Conservation (phyloP, 2,329 filamentous ascomycete genomes). For the Microdochium paspali region DNA sequence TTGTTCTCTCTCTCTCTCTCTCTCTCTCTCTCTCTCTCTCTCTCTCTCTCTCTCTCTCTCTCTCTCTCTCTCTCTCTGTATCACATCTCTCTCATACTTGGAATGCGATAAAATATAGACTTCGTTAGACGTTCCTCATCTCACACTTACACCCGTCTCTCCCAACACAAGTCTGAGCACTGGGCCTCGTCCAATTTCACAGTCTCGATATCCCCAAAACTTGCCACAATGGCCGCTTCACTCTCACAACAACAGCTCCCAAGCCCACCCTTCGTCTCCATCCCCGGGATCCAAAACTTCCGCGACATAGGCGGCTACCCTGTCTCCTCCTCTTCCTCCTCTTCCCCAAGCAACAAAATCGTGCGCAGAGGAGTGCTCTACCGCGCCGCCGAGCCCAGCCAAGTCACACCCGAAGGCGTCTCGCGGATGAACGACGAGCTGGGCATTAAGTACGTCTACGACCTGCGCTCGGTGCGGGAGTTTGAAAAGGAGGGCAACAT, state of each 20-base stretch:
- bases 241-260: constrained; percentile 9
- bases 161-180: no score
- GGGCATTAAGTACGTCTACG: constrained; percentile 50
- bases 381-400: constrained; percentile 59
- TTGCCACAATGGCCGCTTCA: neutral
- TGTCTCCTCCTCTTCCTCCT: constrained; percentile 21
- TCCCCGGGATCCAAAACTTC: constrained; percentile 57
- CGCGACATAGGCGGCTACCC: constrained; percentile 56
- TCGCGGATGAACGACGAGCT: constrained; percentile 36
- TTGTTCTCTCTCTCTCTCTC: no score
- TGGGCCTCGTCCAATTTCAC: neutral
- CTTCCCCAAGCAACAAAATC: constrained; percentile 22
- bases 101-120: no score
- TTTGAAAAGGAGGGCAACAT: neutral
- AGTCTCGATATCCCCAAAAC: neutral
- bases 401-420: constrained; percentile 43
- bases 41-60: no score
- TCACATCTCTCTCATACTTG: no score
- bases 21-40: no score
- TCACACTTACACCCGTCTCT: no score
- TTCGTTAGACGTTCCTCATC: no score
- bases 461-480: constrained; percentile 1
- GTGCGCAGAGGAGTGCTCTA: constrained; percentile 49
- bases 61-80: no score
- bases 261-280: constrained; percentile 36